A percentile compares a stretch with the other conserved stretches of the same genome.
These are phyloP conservation scores for Zygosaccharomyces bailii DNA, from an alignment of 805 yeast genomes.

Conservation along the genomic window DNA sequence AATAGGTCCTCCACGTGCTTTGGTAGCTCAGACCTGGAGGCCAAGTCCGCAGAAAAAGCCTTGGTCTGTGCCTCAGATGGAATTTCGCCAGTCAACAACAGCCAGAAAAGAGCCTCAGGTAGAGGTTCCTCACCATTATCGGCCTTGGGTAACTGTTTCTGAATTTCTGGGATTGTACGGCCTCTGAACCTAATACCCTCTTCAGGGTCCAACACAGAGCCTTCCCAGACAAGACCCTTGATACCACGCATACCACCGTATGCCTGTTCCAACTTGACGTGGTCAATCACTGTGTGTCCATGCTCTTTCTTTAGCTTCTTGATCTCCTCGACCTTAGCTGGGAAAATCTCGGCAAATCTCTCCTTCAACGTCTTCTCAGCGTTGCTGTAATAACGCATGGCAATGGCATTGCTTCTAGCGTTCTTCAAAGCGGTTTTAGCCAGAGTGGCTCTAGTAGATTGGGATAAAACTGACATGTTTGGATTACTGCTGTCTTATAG, in stretches of 20 bases:
- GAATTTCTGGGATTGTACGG: slow-evolving; percentile 75
- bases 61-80: slow-evolving; percentile 70
- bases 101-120: slow-evolving; percentile 84
- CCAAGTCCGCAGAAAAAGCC: slow-evolving; percentile 70
- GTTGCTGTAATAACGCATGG: slow-evolving; percentile 14
- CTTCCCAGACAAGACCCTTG: slow-evolving; percentile 85
- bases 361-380: slow-evolving; percentile 75
- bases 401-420: slow-evolving; percentile 4
- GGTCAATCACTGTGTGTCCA: slow-evolving; percentile 73
- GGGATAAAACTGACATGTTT: slow-evolving; percentile 14
- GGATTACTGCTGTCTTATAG: not conserved
- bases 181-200: slow-evolving; percentile 89
- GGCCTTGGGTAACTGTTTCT: slow-evolving; percentile 69
- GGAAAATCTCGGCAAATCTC: slow-evolving; percentile 88
- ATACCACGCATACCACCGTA: slow-evolving; percentile 92
- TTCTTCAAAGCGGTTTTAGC: slow-evolving; percentile 11
- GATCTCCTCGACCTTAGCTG: slow-evolving; percentile 88
- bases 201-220: slow-evolving; percentile 77
- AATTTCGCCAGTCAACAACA: slow-evolving; percentile 75
- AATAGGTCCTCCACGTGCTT: slow-evolving; percentile 70
- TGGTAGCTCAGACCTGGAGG: slow-evolving; percentile 74
- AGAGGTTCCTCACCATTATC: slow-evolving; percentile 65
- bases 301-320: slow-evolving; percentile 77
- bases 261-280: slow-evolving; percentile 72
- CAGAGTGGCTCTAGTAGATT: slow-evolving; percentile 14